These are phyloP conservation scores for Serendipita sp. DNA, from an alignment of 768 basidiomycete genomes.

Conservation along the genomic window DNA sequence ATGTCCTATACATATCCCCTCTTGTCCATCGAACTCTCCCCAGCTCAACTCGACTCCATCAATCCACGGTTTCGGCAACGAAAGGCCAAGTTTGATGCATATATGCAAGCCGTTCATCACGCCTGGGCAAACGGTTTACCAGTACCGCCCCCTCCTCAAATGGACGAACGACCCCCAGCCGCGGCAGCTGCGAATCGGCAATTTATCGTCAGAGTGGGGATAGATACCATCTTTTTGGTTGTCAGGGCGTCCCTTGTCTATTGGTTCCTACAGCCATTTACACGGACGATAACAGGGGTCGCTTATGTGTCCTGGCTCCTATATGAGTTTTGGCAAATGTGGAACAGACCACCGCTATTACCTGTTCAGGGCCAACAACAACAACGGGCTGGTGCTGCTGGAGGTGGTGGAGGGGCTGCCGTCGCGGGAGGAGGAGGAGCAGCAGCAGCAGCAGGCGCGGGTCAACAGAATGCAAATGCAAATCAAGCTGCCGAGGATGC, in stretches of 20 bases:
- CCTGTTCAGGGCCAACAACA: not conserved
- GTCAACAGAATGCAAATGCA: not conserved
- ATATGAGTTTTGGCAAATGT: not conserved
- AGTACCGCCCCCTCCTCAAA: not conserved
- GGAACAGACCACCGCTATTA: not conserved
- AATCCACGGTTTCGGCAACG: not conserved
- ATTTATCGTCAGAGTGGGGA: not conserved
- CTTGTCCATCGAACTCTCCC: constrained; percentile 1
- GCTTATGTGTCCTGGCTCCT: not conserved
- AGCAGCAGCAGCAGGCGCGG: not conserved
- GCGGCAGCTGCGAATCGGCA: not conserved
- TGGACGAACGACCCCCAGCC: not conserved
- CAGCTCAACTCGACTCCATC: constrained; percentile 2
- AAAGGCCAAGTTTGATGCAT: constrained; percentile 4
- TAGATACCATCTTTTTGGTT: constrained; percentile 1
- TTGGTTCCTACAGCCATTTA: not conserved
- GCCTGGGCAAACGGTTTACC: constrained; percentile 2
- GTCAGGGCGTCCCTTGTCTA: not conserved
- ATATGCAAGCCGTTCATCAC: constrained; percentile 5
- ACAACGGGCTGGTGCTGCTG: not conserved
- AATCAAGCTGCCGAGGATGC: not conserved
- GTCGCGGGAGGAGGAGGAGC: not conserved
- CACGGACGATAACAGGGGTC: not conserved
- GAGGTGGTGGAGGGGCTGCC: not conserved
- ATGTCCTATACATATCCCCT: not conserved